Base-by-base conservation (phyloP, 495 filamentous ascomycete genomes). In the Annulohypoxylon nitens region DNA sequence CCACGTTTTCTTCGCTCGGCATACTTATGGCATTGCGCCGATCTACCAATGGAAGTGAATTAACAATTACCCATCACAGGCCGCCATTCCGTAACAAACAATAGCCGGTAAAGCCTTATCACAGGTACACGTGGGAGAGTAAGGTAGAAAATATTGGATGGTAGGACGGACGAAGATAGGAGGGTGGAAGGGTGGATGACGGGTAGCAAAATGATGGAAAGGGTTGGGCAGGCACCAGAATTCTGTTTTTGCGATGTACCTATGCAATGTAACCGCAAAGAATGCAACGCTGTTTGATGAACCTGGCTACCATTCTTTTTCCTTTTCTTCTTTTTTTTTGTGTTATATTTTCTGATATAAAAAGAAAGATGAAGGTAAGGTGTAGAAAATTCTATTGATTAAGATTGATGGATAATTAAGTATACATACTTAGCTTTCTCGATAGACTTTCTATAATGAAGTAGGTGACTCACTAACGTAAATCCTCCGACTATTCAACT, bases 101-200 rank as follows among this genome's bases (percentile, higher is more conserved):
- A 37, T 30, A 51, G 30, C 33, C 16, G 58, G 54, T 45, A 39
- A 54, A 45, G 57, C 25, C 39, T 30, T 43, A 14, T 39, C 61
- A 43, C n/a, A 48, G 18, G 47, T 55, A 74, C 66, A 74, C 66
- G 71, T 74, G 71, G 66, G 60, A 73, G 45, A 48, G 34, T 50
- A 41, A 62, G 60, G 47, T 11, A 47, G 53, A 66, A 37, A 60
- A 73, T 58, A 64, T 68, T 61, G 65, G 71, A 62, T 60, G 59
- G 59, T 11, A 9, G 34, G 47, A 66, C 34, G 47, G 34, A 37
- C 1, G 23, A 66, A 39, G 14, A 61, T 36, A 34, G 39, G 45
- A 55, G 33, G 45, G 45, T 48, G 12, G 36, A 36, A 57, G 5
- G 5, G 30, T 30, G 30, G 20, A 23, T 23, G 47, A 25, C 14